Base-by-base conservation (phyloP, 768 basidiomycete species). In the Tricholoma sp. region DNA sequence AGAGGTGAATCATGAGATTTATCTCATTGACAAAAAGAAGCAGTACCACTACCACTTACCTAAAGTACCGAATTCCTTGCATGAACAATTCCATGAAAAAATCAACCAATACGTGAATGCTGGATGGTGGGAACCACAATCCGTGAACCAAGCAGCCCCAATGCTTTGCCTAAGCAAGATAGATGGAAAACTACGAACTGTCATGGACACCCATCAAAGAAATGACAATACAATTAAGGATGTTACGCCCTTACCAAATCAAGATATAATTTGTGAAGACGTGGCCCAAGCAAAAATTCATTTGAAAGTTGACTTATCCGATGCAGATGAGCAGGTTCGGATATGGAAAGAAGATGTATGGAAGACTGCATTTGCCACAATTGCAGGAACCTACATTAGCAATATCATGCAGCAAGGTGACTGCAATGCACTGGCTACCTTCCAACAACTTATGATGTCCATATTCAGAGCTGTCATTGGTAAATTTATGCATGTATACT, bases 191-290 rank as follows among this genome's bases (percentile, higher is more conserved):
- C 52, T 79, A 6, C 51, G 75, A 0, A 76, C 72, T 0, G 70
- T 72, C 0, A 49, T 78, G 0, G 75, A 78, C 53, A 61, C 58
- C 2, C 52, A 71, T 5, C 64, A 74, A 45, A 55, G 69, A 0
- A 80, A 79, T 55, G 66, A 72, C 2, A 79, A 80, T 56, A 80
- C 73, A 0, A 17, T 70, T 0, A 70, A 74, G 52, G 72, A 74
- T 45, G 64, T 74, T 0, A 75, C 75, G 0, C 77, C 75, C 0
- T n/a, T n/a, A n/a, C n/a, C n/a, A n/a, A n/a, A n/a, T n/a, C n/a
- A n/a, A n/a, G n/a, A n/a, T n/a, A n/a, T n/a, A n/a, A n/a, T n/a
- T n/a, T n/a, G n/a, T n/a, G n/a, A n/a, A n/a, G n/a, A n/a, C n/a
- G n/a, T n/a, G n/a, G n/a, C n/a, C n/a, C n/a, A n/a, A n/a, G n/a